Evolutionary conservation across 2,329 filamentous ascomycete species (phyloP).

Genomic region (Calonectria leucothoes): DNA sequence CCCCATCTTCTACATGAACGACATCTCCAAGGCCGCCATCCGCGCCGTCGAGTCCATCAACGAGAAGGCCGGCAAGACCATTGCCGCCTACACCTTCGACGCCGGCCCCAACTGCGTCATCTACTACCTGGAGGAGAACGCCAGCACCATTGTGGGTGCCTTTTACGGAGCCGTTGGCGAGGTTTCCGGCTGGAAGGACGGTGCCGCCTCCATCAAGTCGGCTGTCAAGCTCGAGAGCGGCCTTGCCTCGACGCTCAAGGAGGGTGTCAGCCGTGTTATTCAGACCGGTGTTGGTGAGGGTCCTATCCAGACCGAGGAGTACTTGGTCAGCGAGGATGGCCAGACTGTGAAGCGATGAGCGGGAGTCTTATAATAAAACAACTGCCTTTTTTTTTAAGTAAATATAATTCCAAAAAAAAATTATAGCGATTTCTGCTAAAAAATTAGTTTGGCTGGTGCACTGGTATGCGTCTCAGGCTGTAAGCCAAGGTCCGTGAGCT

Average conservation of each 20-base stretch:
- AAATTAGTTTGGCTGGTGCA: not conserved
- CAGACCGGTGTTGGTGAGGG: conserved; percentile 92
- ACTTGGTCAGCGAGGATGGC: conserved; percentile 77
- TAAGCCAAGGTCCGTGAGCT: not conserved
- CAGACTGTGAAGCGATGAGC: conserved; percentile 53
- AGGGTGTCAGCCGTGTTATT: conserved; percentile 90
- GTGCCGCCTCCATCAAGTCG: conserved; percentile 63
- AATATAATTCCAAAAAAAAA: not conserved
- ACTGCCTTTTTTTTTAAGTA: not conserved
- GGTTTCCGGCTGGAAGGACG: conserved; percentile 79
- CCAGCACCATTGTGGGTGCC: conserved; percentile 77
- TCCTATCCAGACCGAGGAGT: conserved; percentile 82
- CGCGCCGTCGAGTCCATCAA: conserved; percentile 92
- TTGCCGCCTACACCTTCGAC: conserved; percentile 97
- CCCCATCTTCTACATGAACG: conserved; percentile 99
- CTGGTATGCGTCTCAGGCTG: not conserved
- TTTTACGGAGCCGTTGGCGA: conserved; percentile 76
- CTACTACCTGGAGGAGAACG: conserved; percentile 89
- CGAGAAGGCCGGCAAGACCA: conserved; percentile 76
- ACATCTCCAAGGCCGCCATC: conserved; percentile 88
- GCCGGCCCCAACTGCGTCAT: conserved; percentile 97
- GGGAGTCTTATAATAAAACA: not conserved
- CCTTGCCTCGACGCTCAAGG: conserved; percentile 74
- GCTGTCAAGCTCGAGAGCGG: conserved; percentile 72
- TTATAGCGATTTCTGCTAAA: not conserved